These are phyloP conservation scores for Ilyonectria robusta DNA, from an alignment of 2,329 filamentous ascomycete species.

Conservation along the genomic window DNA sequence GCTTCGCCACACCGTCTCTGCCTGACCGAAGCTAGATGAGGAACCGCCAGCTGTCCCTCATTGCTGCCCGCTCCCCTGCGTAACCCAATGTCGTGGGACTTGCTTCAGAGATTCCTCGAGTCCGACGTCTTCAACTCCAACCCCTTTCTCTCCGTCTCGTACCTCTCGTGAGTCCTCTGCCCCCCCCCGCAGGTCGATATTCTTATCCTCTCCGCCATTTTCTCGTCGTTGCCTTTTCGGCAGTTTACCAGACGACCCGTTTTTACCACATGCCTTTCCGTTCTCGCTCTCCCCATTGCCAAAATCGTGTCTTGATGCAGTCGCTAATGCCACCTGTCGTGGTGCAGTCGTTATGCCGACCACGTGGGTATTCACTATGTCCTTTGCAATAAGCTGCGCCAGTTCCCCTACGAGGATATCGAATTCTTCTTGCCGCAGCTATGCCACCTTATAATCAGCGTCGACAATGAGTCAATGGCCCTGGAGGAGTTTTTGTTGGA, in stretches of 20 bases:
- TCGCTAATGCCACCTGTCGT: conserved; percentile 47
- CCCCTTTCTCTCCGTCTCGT: conserved; percentile 89
- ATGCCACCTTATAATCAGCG: conserved; percentile 89
- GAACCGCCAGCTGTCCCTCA: conserved; percentile 52
- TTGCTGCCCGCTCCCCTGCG: conserved; percentile 51
- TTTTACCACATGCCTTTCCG: conserved; percentile 17
- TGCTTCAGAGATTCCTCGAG: conserved; percentile 92
- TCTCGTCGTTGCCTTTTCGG: neutral
- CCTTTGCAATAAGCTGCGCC: conserved; percentile 88
- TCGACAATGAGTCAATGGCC: conserved; percentile 93
- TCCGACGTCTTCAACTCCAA: conserved; percentile 95
- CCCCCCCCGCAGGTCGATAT: conserved; percentile 8
- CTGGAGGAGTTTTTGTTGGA: conserved; percentile 90
- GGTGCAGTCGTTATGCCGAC: conserved; percentile 83
- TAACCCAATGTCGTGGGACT: conserved; percentile 82
- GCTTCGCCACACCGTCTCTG: conserved; percentile 21
- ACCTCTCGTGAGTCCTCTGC: conserved; percentile 79
- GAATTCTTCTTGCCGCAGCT: conserved; percentile 92
- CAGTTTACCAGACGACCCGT: conserved; percentile 1
- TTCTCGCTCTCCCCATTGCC: conserved; percentile 26
- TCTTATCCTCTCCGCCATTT: neutral
- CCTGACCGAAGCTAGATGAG: conserved; percentile 55
- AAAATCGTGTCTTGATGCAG: conserved; percentile 32
- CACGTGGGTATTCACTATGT: conserved; percentile 93
- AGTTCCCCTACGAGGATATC: conserved; percentile 91